phyloP scores from a whole-genome alignment of 805 yeast genomes.

The Candida ovalis region DNA sequence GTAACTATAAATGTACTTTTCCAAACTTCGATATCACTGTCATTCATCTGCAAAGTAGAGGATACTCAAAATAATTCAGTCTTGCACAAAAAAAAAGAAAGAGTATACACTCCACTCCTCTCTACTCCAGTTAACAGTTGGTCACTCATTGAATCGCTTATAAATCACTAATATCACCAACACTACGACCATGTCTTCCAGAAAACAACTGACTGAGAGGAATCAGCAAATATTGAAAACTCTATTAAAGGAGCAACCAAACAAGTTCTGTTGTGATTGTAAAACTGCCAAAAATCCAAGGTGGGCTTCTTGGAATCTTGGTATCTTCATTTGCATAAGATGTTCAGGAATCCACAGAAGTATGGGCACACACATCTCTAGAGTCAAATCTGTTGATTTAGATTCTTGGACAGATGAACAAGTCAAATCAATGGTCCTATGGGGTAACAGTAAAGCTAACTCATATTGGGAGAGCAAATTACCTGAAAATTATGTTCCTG shows the following conservation, averaged over 20 bases:
- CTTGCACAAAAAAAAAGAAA: too few species aligned
- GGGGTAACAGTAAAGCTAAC: conserved; percentile 86
- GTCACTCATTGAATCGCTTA: too few species aligned
- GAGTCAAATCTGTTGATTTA: conserved; percentile 89
- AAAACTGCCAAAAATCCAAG: conserved; percentile 86
- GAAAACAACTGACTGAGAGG: conserved; percentile 35
- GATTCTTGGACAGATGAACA: conserved; percentile 98
- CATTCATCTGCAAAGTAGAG: too few species aligned
- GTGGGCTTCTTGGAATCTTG: conserved; percentile 97
- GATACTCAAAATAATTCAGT: too few species aligned
- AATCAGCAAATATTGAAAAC: conserved; percentile 72
- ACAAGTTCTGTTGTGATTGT: conserved; percentile 87
- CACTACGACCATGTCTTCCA: conserved; percentile 2
- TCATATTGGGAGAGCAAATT: conserved; percentile 78
- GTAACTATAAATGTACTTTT: too few species aligned
- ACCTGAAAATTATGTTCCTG: conserved; percentile 70
- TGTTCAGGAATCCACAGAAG: conserved; percentile 96
- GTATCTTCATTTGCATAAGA: conserved; percentile 87
- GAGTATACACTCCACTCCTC: too few species aligned
- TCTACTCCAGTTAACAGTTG: too few species aligned
- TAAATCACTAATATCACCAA: too few species aligned
- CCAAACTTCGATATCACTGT: too few species aligned
- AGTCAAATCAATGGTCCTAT: conserved; percentile 69
- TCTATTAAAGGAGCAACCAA: conserved; percentile 71
- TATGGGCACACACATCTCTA: conserved; percentile 92